Percentiles rank a stretch among this genome's conserved stretches.
Conservation (phyloP, 1,284 basidiomycete species). For the Athelia psychrophila region DNA sequence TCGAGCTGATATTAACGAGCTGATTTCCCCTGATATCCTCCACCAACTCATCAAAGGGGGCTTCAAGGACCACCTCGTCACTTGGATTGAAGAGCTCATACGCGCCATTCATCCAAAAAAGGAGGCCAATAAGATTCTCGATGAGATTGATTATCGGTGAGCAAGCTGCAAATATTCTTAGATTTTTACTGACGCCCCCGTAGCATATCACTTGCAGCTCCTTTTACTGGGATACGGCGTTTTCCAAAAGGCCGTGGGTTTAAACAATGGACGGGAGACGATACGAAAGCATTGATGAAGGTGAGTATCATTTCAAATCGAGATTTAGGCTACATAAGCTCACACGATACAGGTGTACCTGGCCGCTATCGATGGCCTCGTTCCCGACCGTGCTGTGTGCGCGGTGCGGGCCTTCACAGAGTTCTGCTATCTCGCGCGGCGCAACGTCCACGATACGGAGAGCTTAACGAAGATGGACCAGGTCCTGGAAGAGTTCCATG, state of each 20-base stretch:
- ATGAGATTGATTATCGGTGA: conserved; percentile 16
- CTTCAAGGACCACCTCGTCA: conserved; percentile 17
- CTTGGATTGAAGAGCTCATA: conserved; percentile 12
- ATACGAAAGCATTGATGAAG: conserved; percentile 24
- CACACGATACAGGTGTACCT: conserved; percentile 7
- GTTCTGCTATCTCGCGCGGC: conserved; percentile 18
- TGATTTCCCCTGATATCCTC: conserved; percentile 7
- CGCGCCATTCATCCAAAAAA: conserved; percentile 4
- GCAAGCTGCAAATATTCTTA: background rate
- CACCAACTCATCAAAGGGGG: conserved; percentile 4
- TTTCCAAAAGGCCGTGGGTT: conserved; percentile 20
- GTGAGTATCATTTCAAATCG: background rate
- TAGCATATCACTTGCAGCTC: conserved; percentile 11
- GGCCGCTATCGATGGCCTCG: conserved; percentile 10
- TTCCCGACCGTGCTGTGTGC: conserved; percentile 10
- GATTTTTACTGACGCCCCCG: background rate
- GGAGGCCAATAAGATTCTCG: conserved; percentile 10
- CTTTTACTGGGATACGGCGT: conserved; percentile 18
- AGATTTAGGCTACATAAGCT: background rate
- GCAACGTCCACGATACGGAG: conserved; percentile 2
- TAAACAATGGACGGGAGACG: conserved; percentile 25
- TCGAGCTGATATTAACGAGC: conserved; percentile 7
- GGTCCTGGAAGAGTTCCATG: conserved; percentile 15
- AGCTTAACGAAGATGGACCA: conserved; percentile 13
- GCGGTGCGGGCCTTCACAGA: conserved; percentile 16